phyloP scores from a whole-genome alignment of 495 filamentous ascomycete genomes.

The Aspergillus cristatus region DNA sequence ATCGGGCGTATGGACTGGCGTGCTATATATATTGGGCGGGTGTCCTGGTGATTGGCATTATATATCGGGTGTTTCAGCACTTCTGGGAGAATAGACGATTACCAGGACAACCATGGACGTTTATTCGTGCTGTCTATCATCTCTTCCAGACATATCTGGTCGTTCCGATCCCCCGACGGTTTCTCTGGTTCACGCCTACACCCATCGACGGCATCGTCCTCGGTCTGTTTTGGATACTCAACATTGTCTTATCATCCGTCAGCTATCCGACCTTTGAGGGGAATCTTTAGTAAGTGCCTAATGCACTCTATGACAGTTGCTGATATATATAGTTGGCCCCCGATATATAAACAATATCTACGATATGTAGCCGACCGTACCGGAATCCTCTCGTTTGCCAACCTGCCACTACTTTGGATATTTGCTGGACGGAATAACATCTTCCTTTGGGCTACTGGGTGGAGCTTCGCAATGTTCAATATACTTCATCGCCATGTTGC shows the following conservation, averaged over 20 bases:
- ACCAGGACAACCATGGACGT: not conserved
- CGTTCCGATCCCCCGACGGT: conserved; percentile 19
- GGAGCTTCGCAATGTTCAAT: conserved; percentile 45
- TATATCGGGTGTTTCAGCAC: conserved; percentile 13
- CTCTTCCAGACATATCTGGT: conserved; percentile 27
- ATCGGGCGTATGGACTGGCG: conserved; percentile 29
- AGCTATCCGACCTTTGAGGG: conserved; percentile 26
- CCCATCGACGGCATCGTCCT: conserved; percentile 32
- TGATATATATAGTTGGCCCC: conserved; percentile 25
- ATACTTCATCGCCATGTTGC: conserved; percentile 50
- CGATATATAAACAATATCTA: conserved; percentile 21
- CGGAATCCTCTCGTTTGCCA: conserved; percentile 42
- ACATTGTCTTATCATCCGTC: conserved; percentile 23
- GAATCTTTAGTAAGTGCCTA: conserved; percentile 33
- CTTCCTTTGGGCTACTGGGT: conserved; percentile 45
- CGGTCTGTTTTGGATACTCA: conserved; percentile 31
- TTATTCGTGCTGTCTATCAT: conserved; percentile 6
- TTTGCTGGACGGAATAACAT: conserved; percentile 49
- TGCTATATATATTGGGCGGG: conserved; percentile 25
- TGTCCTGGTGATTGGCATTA: conserved; percentile 18
- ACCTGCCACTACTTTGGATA: conserved; percentile 42
- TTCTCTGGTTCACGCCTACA: conserved; percentile 30
- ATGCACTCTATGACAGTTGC: not conserved
- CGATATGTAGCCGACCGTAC: conserved; percentile 43
- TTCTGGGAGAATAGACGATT: not conserved